A percentile compares a stretch with the other conserved stretches of the same genome.
phyloP scores from a whole-genome alignment of 2,329 filamentous ascomycete species.

The Alternaria postmessia region DNA sequence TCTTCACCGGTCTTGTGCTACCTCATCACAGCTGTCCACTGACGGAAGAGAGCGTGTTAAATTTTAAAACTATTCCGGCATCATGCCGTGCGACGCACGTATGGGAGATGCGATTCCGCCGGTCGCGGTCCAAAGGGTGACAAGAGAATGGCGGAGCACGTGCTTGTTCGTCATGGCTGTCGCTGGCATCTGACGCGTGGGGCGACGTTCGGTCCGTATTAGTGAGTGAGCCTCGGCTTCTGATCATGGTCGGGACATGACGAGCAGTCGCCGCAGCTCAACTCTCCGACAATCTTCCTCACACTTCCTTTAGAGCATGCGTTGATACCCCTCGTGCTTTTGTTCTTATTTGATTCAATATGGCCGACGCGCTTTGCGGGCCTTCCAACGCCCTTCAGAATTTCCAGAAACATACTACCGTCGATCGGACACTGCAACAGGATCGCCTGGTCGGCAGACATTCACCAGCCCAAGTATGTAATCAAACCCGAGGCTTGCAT shows the following conservation, averaged over 20 bases:
- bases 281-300: background rate
- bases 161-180: slow-evolving; percentile 4
- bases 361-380: slow-evolving; percentile 75
- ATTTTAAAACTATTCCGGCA: background rate
- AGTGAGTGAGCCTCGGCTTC: slow-evolving; percentile 32
- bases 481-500: background rate
- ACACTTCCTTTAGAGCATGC: slow-evolving; percentile 26
- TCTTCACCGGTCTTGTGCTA: slow-evolving; percentile 10
- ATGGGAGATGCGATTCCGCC: background rate
- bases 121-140: background rate
- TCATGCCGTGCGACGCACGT: background rate
- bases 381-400: slow-evolving; percentile 78
- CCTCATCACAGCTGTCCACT: background rate
- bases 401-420: slow-evolving; percentile 73
- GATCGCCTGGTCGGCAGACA: slow-evolving; percentile 69
- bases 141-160: background rate
- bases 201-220: slow-evolving; percentile 19
- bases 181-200: slow-evolving; percentile 13
- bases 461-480: slow-evolving; percentile 63
- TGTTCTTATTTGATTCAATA: slow-evolving; percentile 42
- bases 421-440: slow-evolving; percentile 76
- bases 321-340: slow-evolving; percentile 30
- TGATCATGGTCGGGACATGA: slow-evolving; percentile 10
- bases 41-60: no score
- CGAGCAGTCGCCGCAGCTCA: slow-evolving; percentile 4